phyloP scores from a whole-genome alignment of 805 yeast species.

The Ogataea siamensis region DNA sequence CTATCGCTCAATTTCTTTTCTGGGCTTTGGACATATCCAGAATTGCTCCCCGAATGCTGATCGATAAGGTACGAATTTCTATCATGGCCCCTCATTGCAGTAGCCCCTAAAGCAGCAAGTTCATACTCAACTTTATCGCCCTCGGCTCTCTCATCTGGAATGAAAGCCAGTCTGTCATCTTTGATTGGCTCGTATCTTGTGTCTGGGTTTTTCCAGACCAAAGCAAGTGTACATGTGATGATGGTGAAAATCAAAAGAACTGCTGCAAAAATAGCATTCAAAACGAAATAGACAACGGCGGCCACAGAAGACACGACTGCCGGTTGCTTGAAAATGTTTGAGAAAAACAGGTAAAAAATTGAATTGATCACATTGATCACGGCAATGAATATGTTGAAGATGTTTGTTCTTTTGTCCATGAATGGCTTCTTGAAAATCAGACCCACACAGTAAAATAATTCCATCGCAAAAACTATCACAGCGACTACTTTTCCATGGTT shows the following conservation, averaged over 20 bases:
- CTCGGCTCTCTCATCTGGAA: constrained; percentile 50
- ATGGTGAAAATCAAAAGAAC: constrained; percentile 81
- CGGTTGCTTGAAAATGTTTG: constrained; percentile 79
- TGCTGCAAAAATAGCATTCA: constrained; percentile 87
- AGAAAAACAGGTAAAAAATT: constrained; percentile 83
- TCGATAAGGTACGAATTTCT: constrained; percentile 36
- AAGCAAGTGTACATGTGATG: constrained; percentile 80
- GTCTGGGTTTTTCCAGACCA: constrained; percentile 89
- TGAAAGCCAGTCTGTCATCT: constrained; percentile 95
- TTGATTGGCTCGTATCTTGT: constrained; percentile 93
- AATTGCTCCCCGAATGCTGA: constrained; percentile 26
- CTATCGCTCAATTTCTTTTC: constrained; percentile 22
- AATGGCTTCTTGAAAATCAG: constrained; percentile 79
- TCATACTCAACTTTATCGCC: constrained; percentile 49
- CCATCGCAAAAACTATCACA: constrained; percentile 70
- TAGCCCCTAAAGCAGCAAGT: constrained; percentile 69
- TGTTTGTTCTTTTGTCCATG: constrained; percentile 92
- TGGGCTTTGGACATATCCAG: constrained; percentile 19
- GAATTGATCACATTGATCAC: constrained; percentile 80
- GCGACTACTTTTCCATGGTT: constrained; percentile 78
- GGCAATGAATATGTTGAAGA: constrained; percentile 85
- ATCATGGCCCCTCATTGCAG: constrained; percentile 63
- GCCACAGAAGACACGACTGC: constrained; percentile 86
- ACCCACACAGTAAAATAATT: constrained; percentile 62
- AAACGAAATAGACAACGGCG: constrained; percentile 84